Conservation (phyloP, 1,284 basidiomycete genomes). For the Ganoderma leucocontextum region DNA sequence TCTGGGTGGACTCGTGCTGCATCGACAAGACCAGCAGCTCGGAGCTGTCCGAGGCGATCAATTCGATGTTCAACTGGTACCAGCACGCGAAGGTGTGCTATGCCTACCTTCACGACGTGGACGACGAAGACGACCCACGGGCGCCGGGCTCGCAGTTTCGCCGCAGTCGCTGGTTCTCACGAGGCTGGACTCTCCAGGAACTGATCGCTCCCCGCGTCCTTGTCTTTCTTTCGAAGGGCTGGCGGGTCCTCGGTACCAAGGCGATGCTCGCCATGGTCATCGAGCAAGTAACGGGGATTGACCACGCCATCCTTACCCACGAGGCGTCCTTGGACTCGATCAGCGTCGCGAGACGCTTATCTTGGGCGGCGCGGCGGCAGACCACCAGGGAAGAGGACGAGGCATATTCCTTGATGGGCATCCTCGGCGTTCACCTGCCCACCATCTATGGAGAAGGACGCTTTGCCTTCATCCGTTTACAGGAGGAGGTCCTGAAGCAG, state of each 20-base stretch:
- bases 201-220: conserved; percentile 27
- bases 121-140: conserved; percentile 17
- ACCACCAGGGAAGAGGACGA: conserved; percentile 25
- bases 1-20: conserved; percentile 31
- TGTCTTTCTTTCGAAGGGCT: conserved; percentile 24
- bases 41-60: conserved; percentile 30
- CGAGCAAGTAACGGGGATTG: conserved; percentile 26
- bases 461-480: conserved; percentile 25
- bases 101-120: conserved; percentile 26
- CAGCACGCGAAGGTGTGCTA: conserved; percentile 29
- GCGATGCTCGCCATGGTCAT: conserved; percentile 21
- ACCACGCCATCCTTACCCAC: conserved; percentile 22
- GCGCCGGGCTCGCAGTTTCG: conserved; percentile 17
- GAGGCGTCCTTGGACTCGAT: conserved; percentile 12
- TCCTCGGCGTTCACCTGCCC: conserved; percentile 27
- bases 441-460: conserved; percentile 28
- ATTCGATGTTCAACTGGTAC: conserved; percentile 32
- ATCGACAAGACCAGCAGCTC: conserved; percentile 31
- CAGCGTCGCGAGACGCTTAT: conserved; percentile 28
- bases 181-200: conserved; percentile 32
- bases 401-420: conserved; percentile 31
- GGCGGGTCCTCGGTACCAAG: conserved; percentile 24
- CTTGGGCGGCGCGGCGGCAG: conserved; percentile 22
- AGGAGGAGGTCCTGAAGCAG: conserved; percentile 29
- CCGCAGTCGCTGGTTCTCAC: conserved; percentile 23